Percentiles rank a stretch among this genome's conserved stretches.
phyloP scores from a whole-genome alignment of 139 green algal genomes.

The Ulvella scutata region DNA sequence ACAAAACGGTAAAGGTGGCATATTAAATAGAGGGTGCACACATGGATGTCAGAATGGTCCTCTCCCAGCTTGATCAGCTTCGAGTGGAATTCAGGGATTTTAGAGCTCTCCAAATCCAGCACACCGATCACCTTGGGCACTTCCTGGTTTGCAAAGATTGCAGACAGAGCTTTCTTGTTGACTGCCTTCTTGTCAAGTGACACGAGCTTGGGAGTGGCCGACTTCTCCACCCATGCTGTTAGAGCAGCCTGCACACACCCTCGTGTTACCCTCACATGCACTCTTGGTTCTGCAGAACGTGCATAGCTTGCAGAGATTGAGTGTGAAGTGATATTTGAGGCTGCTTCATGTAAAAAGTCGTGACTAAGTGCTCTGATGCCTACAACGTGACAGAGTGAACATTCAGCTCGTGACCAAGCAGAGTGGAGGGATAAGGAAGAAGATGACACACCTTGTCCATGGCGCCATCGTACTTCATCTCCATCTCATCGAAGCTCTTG shows the following conservation, averaged over 20 bases:
- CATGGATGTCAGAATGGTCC: neutral
- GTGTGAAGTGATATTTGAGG: too few relatives aligned
- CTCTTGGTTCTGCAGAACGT: too few relatives aligned
- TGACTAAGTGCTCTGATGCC: too few relatives aligned
- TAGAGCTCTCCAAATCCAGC: neutral
- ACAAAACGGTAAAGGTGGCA: too few relatives aligned
- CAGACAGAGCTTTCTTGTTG: neutral
- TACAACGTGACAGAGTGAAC: too few relatives aligned
- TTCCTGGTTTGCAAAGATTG: neutral
- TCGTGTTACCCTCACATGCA: too few relatives aligned
- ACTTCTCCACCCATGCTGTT: conserved; percentile 1
- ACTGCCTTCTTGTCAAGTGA: neutral
- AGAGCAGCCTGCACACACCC: neutral
- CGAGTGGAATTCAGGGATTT: neutral
- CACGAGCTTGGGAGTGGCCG: neutral
- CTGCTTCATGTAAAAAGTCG: too few relatives aligned
- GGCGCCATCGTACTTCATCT: neutral
- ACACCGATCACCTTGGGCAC: conserved; percentile 7
- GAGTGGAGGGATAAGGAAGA: too few relatives aligned
- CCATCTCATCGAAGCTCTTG: neutral
- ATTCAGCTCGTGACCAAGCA: too few relatives aligned
- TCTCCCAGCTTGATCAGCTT: neutral
- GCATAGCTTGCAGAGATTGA: too few relatives aligned
- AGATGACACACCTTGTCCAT: neutral
- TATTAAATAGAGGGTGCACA: neutral